Evolutionary conservation across 331 rosid genomes (phyloP).

Genomic region (Pyrus hybrid): DNA sequence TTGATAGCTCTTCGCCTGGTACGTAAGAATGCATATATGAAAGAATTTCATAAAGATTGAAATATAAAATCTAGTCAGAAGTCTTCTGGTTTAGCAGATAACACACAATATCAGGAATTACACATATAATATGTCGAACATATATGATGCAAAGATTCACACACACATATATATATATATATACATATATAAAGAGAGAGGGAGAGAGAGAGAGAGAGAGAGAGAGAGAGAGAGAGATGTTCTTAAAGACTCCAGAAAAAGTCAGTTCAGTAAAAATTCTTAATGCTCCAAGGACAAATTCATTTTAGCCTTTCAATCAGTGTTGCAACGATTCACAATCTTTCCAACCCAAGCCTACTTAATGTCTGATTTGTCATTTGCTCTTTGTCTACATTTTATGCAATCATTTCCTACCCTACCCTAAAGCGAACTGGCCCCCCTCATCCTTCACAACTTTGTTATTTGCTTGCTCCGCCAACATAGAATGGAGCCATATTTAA

Average conservation of each 20-base stretch:
- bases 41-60: not conserved
- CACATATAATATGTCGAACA: not conserved
- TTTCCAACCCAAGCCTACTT: not conserved
- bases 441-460: not conserved
- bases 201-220: not conserved
- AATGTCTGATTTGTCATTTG: not conserved
- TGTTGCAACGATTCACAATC: not conserved
- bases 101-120: not conserved
- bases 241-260: not conserved
- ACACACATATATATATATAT: too few species aligned
- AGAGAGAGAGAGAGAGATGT: not conserved
- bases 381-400: not conserved
- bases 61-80: not conserved
- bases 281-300: not conserved
- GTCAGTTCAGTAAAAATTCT: not conserved
- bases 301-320: not conserved
- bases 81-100: not conserved
- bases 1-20: conserved; percentile 98
- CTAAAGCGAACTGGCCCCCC: not conserved
- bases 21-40: conserved; percentile 1
- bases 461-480: not conserved
- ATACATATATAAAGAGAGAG: not conserved
- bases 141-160: too few species aligned
- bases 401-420: not conserved
- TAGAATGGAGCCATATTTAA: not conserved